Percentiles rank a stretch among this genome's conserved stretches.
phyloP scores from a whole-genome alignment of 148 eudicot species.

The Cornus kousa region DNA sequence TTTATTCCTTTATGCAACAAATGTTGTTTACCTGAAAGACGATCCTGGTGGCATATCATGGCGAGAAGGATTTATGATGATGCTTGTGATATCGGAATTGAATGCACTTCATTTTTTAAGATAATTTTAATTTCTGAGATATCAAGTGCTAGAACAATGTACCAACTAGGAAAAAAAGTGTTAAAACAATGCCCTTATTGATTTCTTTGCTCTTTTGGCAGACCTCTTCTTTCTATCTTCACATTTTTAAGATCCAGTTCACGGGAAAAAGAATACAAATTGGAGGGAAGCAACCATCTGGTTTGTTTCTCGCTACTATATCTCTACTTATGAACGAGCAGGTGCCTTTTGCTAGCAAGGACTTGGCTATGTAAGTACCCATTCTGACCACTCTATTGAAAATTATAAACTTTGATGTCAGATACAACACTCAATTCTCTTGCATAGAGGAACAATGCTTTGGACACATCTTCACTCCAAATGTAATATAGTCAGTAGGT shows the following conservation, averaged over 20 bases:
- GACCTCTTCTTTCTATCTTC: conserved; percentile 84
- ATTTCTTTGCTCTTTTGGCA: conserved; percentile 40
- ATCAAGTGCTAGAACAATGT: not conserved
- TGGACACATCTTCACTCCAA: not conserved
- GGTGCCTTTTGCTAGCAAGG: conserved; percentile 67
- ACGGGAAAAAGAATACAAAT: conserved; percentile 74
- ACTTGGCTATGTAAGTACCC: conserved; percentile 59
- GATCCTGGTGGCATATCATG: not conserved
- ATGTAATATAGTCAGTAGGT: too few species aligned
- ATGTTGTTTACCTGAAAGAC: not conserved
- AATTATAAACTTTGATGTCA: not conserved
- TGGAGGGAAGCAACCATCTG: conserved; percentile 91
- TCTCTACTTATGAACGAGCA: conserved; percentile 78
- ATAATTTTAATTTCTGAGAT: not conserved
- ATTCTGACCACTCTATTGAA: not conserved
- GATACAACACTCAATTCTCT: not conserved
- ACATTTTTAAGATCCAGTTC: conserved; percentile 82
- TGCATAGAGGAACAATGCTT: not conserved
- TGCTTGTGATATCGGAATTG: not conserved
- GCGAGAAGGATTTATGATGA: not conserved
- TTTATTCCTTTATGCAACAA: not conserved
- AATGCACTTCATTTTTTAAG: not conserved
- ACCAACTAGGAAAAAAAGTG: too few species aligned
- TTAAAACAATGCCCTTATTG: not conserved
- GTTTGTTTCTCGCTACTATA: conserved; percentile 61